phyloP scores from a whole-genome alignment of 106 monocot species.

The Dioscorea alata region DNA sequence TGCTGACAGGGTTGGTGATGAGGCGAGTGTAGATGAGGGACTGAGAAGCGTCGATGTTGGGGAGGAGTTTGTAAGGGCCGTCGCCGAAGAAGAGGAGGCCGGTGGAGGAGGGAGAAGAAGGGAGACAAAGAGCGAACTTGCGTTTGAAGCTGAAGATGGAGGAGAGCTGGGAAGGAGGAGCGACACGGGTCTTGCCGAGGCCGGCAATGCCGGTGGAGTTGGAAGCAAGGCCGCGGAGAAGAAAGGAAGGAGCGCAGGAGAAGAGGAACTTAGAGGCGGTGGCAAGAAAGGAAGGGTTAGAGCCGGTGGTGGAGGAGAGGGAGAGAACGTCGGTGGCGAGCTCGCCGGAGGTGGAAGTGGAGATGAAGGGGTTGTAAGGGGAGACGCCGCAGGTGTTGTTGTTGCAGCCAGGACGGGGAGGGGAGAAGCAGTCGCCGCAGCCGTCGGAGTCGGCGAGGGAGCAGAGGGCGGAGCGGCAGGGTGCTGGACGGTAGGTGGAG shows the following conservation, averaged over 20 bases:
- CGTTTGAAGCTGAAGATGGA: conserved; percentile 8
- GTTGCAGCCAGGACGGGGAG: conserved; percentile 31
- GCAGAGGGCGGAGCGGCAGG: conserved; percentile 27
- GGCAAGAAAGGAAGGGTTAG: conserved; percentile 12
- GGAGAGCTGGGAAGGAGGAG: conserved; percentile 22
- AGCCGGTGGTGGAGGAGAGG: conserved; percentile 27
- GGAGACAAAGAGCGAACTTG: conserved; percentile 27
- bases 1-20: conserved; percentile 60
- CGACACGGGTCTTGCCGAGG: conserved; percentile 2
- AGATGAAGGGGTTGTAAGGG: conserved; percentile 20
- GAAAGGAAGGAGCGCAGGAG: conserved; percentile 13
- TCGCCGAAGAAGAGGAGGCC: conserved; percentile 61
- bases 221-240: conserved; percentile 19
- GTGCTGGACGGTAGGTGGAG: conserved; percentile 28
- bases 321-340: conserved; percentile 11
- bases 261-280: conserved; percentile 11
- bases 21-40: conserved; percentile 61
- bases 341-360: conserved; percentile 8
- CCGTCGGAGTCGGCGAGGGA: conserved; percentile 3
- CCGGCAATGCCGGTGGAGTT: conserved; percentile 22
- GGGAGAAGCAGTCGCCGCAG: conserved; percentile 13
- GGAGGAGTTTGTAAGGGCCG: conserved; percentile 51
- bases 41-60: conserved; percentile 30
- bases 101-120: background rate
- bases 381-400: conserved; percentile 33